Evolutionary conservation across 192 early-diverging fungal species (phyloP), one percentile per base, ranked within the genome.

Genomic region (Rhizophagus sp.): DNA sequence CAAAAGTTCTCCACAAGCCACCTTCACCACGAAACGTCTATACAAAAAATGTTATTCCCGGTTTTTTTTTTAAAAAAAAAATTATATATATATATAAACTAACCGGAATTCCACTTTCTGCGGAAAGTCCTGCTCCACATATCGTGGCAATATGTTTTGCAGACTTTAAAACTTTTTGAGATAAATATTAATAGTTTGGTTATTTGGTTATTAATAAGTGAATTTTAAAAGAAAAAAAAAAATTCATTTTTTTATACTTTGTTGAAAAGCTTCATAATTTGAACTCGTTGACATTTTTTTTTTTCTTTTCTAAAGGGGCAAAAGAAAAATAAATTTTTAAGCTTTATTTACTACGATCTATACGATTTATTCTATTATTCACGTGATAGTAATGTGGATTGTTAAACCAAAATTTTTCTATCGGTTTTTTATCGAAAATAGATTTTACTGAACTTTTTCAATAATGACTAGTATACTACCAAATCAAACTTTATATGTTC

Each of bases 401-500:
- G 30, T 30, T 30, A 30, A 30, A 30, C 30, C 30, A 30, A 30
- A 30, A n/a, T n/a, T n/a, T 30, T 30, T 30, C 1, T 30, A 30
- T 36, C 36, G 34, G 34, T 36, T 36, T 36, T 36, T 36, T 36
- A 36, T 36, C 36, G 36, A 36, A 36, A 36, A 30, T 30, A 30
- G 30, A 30, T 30, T 30, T n/a, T 30, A 30, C 30, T 30, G 30
- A 30, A 30, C 30, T 30, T 30, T 30, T 19, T 68, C 25, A 64
- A 72, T 19, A 2, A 47, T 72, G 36, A 47, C 70, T 47, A 76
- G 75, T 44, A 76, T 75, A 22, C 73, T 41, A 7, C 95, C 96
- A 44, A 97, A 92, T 83, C 91, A 95, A 69, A 94, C 95, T 11
- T 90, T 99, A 44, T 99, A 98, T 85, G 86, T 96, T 78, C 81